These are phyloP conservation scores for Aspergillus awamori DNA, from an alignment of 2,329 filamentous ascomycete species.

Conservation along the genomic window DNA sequence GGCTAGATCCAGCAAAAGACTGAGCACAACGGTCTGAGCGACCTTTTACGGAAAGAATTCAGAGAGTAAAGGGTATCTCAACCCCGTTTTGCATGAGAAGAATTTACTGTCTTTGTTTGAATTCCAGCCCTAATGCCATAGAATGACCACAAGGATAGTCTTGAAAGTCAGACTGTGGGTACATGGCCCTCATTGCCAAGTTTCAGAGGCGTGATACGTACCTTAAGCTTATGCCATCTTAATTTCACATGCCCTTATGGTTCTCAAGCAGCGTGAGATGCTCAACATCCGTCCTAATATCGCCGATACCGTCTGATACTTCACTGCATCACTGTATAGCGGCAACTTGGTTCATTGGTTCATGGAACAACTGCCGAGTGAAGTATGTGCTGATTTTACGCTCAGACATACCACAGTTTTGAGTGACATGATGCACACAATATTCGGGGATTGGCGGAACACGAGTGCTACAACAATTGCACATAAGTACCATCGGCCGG, in stretches of 20 bases:
- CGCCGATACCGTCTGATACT: neutral
- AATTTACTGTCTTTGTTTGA: neutral
- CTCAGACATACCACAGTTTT: neutral
- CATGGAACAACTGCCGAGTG: neutral
- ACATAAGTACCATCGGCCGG: slow-evolving; percentile 2
- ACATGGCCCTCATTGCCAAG: neutral
- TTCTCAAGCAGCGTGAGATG: too few relatives aligned
- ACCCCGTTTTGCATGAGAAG: neutral
- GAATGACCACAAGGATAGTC: neutral
- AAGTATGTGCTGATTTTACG: neutral
- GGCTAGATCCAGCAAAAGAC: slow-evolving; percentile 2
- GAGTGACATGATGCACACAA: neutral
- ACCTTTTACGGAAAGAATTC: neutral
- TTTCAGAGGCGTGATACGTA: neutral
- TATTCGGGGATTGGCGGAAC: neutral
- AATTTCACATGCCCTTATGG: slow-evolving; percentile 2
- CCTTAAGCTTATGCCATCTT: slow-evolving; percentile 5
- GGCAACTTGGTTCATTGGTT: neutral
- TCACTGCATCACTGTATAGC: neutral
- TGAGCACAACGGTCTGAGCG: slow-evolving; percentile 3
- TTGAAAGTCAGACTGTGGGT: neutral
- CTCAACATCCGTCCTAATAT: too few relatives aligned
- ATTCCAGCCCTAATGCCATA: neutral
- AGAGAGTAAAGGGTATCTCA: neutral
- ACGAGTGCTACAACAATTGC: slow-evolving; percentile 5